Evolutionary conservation across 768 basidiomycete genomes (phyloP).

Genomic region (Clathrus columnatus): DNA sequence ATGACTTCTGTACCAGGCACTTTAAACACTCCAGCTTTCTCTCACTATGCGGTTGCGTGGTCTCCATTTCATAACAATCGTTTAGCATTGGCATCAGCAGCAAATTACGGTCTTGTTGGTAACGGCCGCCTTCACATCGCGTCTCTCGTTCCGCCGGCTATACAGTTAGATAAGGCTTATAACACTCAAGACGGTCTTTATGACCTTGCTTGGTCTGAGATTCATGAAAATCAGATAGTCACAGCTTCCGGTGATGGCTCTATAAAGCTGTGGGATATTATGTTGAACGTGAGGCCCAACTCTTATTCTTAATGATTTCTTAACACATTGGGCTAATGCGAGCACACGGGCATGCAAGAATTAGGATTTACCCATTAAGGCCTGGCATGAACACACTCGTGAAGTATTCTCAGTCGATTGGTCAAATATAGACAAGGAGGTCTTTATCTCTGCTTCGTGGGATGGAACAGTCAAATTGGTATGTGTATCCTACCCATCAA

Average conservation of each 20-base stretch:
- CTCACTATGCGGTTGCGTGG: constrained; percentile 76
- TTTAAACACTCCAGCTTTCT: constrained; percentile 71
- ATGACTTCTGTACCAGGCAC: constrained; percentile 39
- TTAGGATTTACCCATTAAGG: constrained; percentile 81
- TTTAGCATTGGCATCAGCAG: constrained; percentile 72
- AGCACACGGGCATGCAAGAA: constrained; percentile 19
- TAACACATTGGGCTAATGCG: constrained; percentile 20
- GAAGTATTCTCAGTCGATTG: constrained; percentile 94
- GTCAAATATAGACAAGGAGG: constrained; percentile 88
- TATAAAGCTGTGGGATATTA: constrained; percentile 83
- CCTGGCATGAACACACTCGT: constrained; percentile 90
- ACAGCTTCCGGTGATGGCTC: constrained; percentile 88
- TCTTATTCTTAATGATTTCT: not conserved
- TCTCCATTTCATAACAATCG: constrained; percentile 75
- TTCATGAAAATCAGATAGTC: constrained; percentile 88
- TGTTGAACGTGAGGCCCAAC: constrained; percentile 55
- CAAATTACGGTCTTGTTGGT: constrained; percentile 92
- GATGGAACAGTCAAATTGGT: constrained; percentile 87
- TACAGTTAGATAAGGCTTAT: constrained; percentile 63
- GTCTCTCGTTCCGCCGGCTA: constrained; percentile 32
- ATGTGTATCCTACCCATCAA: constrained; percentile 22
- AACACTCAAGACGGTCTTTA: constrained; percentile 87
- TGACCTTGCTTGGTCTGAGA: constrained; percentile 91
- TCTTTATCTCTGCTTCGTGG: constrained; percentile 84
- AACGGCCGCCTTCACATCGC: constrained; percentile 81